phyloP scores from a whole-genome alignment of 2,329 filamentous ascomycete genomes.

The Nothopassalora personata region DNA sequence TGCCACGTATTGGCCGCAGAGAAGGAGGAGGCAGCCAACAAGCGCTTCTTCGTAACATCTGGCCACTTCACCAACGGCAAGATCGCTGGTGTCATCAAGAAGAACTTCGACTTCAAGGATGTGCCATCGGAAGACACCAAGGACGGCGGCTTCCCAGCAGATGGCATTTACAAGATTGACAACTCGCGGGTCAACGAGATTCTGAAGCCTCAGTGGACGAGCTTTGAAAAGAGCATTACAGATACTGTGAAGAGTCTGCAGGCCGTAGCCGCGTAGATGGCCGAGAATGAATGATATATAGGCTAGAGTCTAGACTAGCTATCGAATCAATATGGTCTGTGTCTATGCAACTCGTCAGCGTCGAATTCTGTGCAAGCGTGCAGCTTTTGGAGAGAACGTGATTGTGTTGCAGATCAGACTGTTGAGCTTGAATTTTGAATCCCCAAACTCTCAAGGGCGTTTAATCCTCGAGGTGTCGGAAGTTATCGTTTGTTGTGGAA shows the following conservation, averaged over 20 bases:
- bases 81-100: constrained; percentile 52
- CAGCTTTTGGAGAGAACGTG: not conserved
- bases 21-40: constrained; percentile 52
- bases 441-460: constrained; percentile 1
- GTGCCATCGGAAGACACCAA: constrained; percentile 41
- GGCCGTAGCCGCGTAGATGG: constrained; percentile 42
- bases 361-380: not conserved
- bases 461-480: constrained; percentile 32
- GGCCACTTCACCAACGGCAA: constrained; percentile 58
- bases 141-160: constrained; percentile 44
- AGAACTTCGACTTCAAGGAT: constrained; percentile 49
- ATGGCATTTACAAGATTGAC: constrained; percentile 52
- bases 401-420: constrained; percentile 40
- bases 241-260: constrained; percentile 62
- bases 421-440: constrained; percentile 50
- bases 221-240: constrained; percentile 53
- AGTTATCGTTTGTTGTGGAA: constrained; percentile 36
- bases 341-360: not conserved
- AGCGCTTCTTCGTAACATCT: constrained; percentile 60
- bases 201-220: constrained; percentile 55
- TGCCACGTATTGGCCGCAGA: constrained; percentile 35
- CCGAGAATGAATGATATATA: not conserved
- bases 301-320: constrained; percentile 1
- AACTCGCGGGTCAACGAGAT: constrained; percentile 50
- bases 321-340: not conserved